Evolutionary conservation across 202 grass and related monocot species (phyloP).

Genomic region (Panicum hallii): DNA sequence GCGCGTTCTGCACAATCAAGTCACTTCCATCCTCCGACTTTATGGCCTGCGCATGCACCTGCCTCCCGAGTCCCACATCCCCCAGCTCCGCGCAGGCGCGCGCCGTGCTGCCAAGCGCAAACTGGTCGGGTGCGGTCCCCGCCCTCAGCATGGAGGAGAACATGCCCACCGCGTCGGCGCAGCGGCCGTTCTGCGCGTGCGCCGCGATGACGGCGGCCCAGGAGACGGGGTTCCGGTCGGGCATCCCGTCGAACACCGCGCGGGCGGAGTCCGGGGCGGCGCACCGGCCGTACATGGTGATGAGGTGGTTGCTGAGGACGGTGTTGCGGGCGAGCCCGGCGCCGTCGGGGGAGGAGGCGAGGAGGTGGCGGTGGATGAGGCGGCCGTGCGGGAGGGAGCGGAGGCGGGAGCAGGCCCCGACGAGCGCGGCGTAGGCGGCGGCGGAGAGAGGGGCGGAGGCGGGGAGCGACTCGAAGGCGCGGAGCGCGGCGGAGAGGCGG

Average conservation of each 20-base stretch:
- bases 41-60: conserved; percentile 57
- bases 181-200: conserved; percentile 51
- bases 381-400: conserved; percentile 62
- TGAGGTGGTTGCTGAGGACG: conserved; percentile 68
- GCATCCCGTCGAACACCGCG: conserved; percentile 69
- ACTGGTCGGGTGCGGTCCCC: conserved; percentile 53
- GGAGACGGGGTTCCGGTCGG: conserved; percentile 59
- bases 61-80: conserved; percentile 46
- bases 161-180: conserved; percentile 43
- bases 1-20: conserved; percentile 66
- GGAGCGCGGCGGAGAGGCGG: background rate
- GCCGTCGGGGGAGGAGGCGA: conserved; percentile 8
- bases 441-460: conserved; percentile 2
- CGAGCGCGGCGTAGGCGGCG: conserved; percentile 64
- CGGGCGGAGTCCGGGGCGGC: conserved; percentile 58
- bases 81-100: conserved; percentile 55
- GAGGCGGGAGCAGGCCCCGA: conserved; percentile 66
- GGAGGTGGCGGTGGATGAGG: conserved; percentile 61
- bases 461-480: background rate
- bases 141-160: conserved; percentile 59
- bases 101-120: conserved; percentile 53
- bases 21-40: conserved; percentile 42
- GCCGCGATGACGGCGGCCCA: conserved; percentile 74
- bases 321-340: conserved; percentile 30
- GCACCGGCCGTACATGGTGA: conserved; percentile 69